Evolutionary conservation across 169 alveolate genomes (phyloP), one percentile per base, ranked within the genome.

Genomic region (Plasmodium inui): DNA sequence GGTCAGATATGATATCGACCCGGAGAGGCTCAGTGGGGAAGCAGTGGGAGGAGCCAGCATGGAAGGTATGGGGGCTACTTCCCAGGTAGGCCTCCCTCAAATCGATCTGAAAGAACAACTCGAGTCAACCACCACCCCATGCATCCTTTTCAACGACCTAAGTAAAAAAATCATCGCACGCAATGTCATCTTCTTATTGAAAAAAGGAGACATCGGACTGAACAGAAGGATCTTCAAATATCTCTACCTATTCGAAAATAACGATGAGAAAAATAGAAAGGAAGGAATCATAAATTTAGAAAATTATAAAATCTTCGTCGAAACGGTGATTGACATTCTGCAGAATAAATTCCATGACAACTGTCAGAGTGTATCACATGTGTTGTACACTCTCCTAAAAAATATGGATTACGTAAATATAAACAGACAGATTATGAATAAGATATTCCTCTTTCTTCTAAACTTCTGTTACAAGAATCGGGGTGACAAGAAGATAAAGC

Each of bases 161-260:
- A 89, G 94, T 26, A 89, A 89, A 80, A 89, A 89, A 41, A 22
- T 89, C 1, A 89, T 89, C 9, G 67, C 90, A 1, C 44, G 90
- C 2, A 78, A 78, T 89, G 94, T 89, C 0, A 80, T 89, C 19
- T 89, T 89, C 34, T 26, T 89, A 22, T 44, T 89, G 32, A 74
- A 46, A 10, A 89, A 80, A 80, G 61, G 84, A 19, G 94, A 89
- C 9, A 80, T 89, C 8, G 83, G 94, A 3, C 41, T 89, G 28
- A 89, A 78, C 73, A 78, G 94, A 80, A 61, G 94, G 57, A 80
- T 89, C 0, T 89, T 79, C 32, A 78, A 70, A 78, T 89, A 67
- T 19, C 37, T 89, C 5, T 89, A 89, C 80, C 32, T 89, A 14
- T 89, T 67, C 50, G 94, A 89, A 80, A 81, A 22, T 57, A 89